phyloP scores from a whole-genome alignment of 352 stramenopile genomes.

The Sclerospora graminicola region DNA sequence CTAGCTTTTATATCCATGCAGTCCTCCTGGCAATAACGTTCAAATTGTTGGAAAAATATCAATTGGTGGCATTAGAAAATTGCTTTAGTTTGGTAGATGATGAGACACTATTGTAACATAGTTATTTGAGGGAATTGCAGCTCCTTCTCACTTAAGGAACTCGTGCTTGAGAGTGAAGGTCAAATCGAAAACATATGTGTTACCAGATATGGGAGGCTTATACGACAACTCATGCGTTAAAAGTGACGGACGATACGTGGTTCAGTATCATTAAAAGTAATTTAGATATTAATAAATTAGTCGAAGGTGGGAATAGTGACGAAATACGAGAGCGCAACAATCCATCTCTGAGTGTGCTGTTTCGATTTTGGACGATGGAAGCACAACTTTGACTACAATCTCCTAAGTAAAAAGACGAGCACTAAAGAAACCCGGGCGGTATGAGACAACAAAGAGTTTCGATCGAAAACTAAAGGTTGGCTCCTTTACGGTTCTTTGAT shows the following conservation, averaged over 20 bases:
- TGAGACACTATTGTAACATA: conserved; percentile 16
- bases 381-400: conserved; percentile 2
- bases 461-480: conserved; percentile 67
- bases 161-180: conserved; percentile 30
- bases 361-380: not conserved
- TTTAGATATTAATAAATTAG: conserved; percentile 23
- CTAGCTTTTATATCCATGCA: conserved; percentile 71
- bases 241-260: conserved; percentile 85
- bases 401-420: conserved; percentile 14
- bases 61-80: conserved; percentile 45
- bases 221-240: conserved; percentile 59
- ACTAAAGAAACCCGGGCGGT: conserved; percentile 17
- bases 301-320: conserved; percentile 6
- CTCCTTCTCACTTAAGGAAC: conserved; percentile 38
- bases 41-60: conserved; percentile 81
- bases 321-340: conserved; percentile 11
- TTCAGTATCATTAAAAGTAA: conserved; percentile 80
- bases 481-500: conserved; percentile 75
- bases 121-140: conserved; percentile 30
- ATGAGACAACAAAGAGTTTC: conserved; percentile 36
- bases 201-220: conserved; percentile 25
- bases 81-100: conserved; percentile 40
- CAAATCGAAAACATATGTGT: conserved; percentile 6
- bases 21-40: conserved; percentile 75
- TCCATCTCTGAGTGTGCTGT: conserved; percentile 14